Percentiles rank a stretch among this genome's conserved stretches.
phyloP scores from a whole-genome alignment of 805 yeast genomes.

The Nakazawaea ambrosiae region DNA sequence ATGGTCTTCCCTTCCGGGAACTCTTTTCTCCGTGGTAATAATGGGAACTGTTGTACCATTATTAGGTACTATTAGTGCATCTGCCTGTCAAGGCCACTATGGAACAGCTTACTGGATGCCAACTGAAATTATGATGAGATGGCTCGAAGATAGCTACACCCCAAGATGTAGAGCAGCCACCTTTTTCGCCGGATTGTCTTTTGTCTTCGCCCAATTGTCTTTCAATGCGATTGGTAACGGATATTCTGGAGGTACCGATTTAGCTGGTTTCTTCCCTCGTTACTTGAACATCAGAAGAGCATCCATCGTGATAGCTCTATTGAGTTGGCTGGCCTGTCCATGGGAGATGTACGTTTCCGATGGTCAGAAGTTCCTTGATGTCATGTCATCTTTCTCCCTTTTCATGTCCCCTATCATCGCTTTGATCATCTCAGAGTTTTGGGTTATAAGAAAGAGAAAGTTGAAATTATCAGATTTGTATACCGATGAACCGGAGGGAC shows the following conservation, averaged over 20 bases:
- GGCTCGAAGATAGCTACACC: constrained; percentile 32
- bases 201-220: constrained; percentile 29
- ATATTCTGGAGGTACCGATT: constrained; percentile 42
- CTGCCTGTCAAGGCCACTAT: constrained; percentile 31
- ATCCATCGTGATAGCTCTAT: constrained; percentile 29
- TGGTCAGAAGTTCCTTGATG: constrained; percentile 27
- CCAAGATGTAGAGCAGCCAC: constrained; percentile 37
- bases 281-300: constrained; percentile 39
- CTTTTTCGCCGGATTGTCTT: constrained; percentile 34
- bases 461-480: constrained; percentile 35
- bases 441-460: constrained; percentile 30
- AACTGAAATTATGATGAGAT: constrained; percentile 28
- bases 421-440: constrained; percentile 30
- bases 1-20: constrained; percentile 14
- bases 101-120: constrained; percentile 42
- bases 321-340: constrained; percentile 30
- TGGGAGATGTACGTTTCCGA: constrained; percentile 30
- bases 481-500: constrained; percentile 19
- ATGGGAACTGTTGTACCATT: constrained; percentile 37
- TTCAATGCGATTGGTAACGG: constrained; percentile 33
- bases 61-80: constrained; percentile 38
- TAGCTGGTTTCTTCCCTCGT: constrained; percentile 40
- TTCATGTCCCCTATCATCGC: constrained; percentile 33
- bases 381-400: constrained; percentile 33
- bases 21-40: constrained; percentile 26